These are phyloP conservation scores for Leptoxyphium fumago DNA, from an alignment of 2,329 filamentous ascomycete species.

Conservation along the genomic window DNA sequence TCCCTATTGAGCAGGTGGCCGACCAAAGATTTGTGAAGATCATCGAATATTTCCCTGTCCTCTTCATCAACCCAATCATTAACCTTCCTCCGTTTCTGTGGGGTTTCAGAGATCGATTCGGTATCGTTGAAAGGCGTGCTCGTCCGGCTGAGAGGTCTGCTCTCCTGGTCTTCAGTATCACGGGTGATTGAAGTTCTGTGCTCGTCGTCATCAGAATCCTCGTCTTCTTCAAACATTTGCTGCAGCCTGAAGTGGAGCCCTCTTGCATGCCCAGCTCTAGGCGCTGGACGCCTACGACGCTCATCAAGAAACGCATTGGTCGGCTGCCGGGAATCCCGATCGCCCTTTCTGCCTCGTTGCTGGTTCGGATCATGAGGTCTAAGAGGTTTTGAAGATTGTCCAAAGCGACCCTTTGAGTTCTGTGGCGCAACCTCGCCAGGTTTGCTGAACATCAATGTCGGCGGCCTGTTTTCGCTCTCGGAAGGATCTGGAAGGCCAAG, in stretches of 20 bases:
- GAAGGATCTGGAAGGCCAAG: constrained; percentile 59
- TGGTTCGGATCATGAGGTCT: constrained; percentile 30
- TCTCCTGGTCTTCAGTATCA: constrained; percentile 78
- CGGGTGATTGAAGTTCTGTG: constrained; percentile 49
- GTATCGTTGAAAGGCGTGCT: constrained; percentile 37
- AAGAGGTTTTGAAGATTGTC: constrained; percentile 25
- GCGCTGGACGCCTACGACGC: constrained; percentile 41
- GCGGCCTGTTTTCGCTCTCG: constrained; percentile 40
- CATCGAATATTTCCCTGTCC: constrained; percentile 34
- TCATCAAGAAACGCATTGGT: constrained; percentile 40
- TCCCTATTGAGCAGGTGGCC: constrained; percentile 39
- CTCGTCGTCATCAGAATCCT: constrained; percentile 70
- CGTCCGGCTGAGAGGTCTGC: constrained; percentile 58
- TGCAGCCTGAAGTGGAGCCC: constrained; percentile 70
- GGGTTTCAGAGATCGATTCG: constrained; percentile 27
- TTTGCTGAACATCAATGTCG: constrained; percentile 27
- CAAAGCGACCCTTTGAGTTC: constrained; percentile 41
- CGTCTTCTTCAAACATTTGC: constrained; percentile 58
- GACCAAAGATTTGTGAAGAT: constrained; percentile 30
- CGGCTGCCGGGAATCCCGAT: constrained; percentile 17
- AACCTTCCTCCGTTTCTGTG: constrained; percentile 32
- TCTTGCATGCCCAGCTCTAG: constrained; percentile 45
- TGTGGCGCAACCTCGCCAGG: constrained; percentile 48
- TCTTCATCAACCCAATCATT: constrained; percentile 32
- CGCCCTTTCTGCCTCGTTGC: constrained; percentile 23